Evolutionary conservation across 306 rosid species (phyloP), one percentile per base, ranked within the genome.

Genomic region (Canavalia gladiata): DNA sequence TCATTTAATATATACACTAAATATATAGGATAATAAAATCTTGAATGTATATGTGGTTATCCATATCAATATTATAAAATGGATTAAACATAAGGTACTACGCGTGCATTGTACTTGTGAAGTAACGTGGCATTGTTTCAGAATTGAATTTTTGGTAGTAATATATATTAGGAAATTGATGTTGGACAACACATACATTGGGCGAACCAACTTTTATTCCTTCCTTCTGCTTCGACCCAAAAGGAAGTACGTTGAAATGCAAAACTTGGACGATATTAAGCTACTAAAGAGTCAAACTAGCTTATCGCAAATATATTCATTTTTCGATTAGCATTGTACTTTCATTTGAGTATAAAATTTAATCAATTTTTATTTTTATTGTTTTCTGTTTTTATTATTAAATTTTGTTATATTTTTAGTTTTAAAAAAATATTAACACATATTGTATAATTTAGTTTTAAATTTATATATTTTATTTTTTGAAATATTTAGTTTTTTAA

Each of bases 171-270:
- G 54, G 55, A 69, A 69, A 47, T 11, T 6, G 59, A 12, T 47
- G 75, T 7, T 47, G 5, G 59, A 70, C 45, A 46, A 11, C 1
- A 34, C 30, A 2, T 2, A 3, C 25, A 18, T 18, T 18, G 10
- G 18, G 39, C 9, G 77, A 37, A 28, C 77, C 39, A 73, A 25
- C 54, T 12, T 62, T 34, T 62, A 62, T 62, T 62, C 52, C 28
- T 25, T 55, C 12, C 66, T 39, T 55, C 55, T 39, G 67, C 11
- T 5, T 28, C 78, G 55, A 9, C 67, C 52, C 28, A 28, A 73
- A 56, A 7, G 41, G 52, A 73, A 73, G n/a, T 11, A 69, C 6
- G 18, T 25, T 29, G 13, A 18, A 74, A 58, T 6, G 9, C 57
- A 42, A 58, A 42, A 43, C 31, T 43, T 42, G 2, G 30, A 12